Evolutionary conservation across 129 eudicot species (phyloP).

Genomic region (Saposhnikovia divaricata): DNA sequence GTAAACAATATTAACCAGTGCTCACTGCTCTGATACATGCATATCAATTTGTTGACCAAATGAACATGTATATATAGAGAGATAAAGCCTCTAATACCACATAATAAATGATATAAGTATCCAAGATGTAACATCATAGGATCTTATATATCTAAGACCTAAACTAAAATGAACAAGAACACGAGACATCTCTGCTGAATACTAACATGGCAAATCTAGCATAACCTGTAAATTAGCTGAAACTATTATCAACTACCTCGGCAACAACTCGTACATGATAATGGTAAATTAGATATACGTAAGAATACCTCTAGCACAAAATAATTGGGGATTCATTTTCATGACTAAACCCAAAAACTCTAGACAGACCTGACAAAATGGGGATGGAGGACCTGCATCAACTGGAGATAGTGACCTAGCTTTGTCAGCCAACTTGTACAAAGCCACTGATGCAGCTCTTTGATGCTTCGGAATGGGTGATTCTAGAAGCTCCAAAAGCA

Average conservation of each 20-base stretch:
- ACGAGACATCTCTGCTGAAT: background rate
- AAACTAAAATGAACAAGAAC: background rate
- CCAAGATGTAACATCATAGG: background rate
- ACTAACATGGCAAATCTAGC: background rate
- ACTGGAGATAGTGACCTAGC: conserved; percentile 52
- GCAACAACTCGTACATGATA: background rate
- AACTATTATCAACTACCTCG: background rate
- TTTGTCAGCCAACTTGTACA: conserved; percentile 67
- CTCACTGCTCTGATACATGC: background rate
- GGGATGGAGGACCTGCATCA: conserved; percentile 83
- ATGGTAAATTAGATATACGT: background rate
- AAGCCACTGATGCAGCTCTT: conserved; percentile 55
- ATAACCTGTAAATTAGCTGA: background rate
- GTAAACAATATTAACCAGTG: background rate
- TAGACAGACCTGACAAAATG: conserved; percentile 57
- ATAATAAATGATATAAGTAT: background rate
- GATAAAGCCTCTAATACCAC: background rate
- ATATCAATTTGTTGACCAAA: background rate
- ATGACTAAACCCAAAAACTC: background rate
- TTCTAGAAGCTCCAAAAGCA: conserved; percentile 74
- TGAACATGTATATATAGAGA: background rate
- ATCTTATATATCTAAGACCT: background rate
- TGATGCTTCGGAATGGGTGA: conserved; percentile 49
- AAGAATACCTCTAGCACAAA: background rate
- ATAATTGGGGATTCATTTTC: background rate